phyloP scores from a whole-genome alignment of 1,284 basidiomycete genomes.

The Ceratobasidium theobromae region DNA sequence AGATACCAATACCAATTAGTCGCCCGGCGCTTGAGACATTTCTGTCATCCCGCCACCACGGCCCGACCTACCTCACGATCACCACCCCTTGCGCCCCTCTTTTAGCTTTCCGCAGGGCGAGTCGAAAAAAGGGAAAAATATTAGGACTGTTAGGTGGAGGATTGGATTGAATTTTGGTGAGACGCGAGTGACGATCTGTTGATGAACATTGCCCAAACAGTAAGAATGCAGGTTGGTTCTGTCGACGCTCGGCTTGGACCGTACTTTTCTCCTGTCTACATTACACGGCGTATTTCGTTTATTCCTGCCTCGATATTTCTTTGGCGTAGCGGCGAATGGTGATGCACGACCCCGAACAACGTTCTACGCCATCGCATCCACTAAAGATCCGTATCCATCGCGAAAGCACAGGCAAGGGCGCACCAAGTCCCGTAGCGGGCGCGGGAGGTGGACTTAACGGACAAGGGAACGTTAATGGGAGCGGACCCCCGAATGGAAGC shows the following conservation, averaged over 20 bases:
- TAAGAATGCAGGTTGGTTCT: too few relatives aligned
- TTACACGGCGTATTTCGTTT: too few relatives aligned
- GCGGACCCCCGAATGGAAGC: background rate
- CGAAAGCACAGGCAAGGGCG: constrained; percentile 8
- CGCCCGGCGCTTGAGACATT: background rate
- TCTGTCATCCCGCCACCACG: background rate
- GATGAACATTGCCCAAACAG: background rate
- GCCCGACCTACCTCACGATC: background rate
- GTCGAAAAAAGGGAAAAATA: background rate
- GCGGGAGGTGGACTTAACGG: too few relatives aligned
- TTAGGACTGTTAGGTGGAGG: too few relatives aligned
- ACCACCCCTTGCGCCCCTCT: background rate
- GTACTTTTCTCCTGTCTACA: too few relatives aligned
- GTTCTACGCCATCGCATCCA: constrained; percentile 2
- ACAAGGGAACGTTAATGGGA: background rate
- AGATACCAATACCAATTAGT: too few relatives aligned
- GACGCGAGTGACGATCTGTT: too few relatives aligned
- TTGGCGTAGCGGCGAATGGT: background rate
- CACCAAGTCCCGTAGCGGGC: background rate
- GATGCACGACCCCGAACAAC: constrained; percentile 29
- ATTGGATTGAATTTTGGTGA: too few relatives aligned
- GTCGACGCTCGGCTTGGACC: too few relatives aligned
- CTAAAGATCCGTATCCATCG: constrained; percentile 28
- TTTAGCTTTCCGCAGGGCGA: background rate
- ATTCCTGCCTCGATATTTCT: too few relatives aligned